Evolutionary conservation across 305 asterid genomes (phyloP).

Genomic region (Fraxinus dipetala): DNA sequence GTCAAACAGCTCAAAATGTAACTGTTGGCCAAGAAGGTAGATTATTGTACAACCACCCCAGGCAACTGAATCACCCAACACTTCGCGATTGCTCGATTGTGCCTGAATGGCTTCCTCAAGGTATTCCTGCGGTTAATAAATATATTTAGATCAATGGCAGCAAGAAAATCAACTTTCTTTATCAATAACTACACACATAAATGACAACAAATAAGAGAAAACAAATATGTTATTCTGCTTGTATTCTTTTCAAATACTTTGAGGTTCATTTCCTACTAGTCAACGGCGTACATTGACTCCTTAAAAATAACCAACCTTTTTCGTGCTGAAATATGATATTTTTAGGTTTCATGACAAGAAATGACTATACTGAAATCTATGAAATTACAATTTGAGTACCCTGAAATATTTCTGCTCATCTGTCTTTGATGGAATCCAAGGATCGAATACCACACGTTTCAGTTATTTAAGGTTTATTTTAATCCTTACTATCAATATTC

Average conservation of each 20-base stretch:
- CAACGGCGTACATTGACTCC: neutral
- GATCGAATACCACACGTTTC: neutral
- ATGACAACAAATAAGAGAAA: neutral
- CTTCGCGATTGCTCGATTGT: conserved; percentile 63
- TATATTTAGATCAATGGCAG: neutral
- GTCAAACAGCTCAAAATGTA: conserved; percentile 91
- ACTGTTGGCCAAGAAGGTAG: conserved; percentile 91
- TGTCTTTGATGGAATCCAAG: neutral
- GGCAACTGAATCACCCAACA: conserved; percentile 90
- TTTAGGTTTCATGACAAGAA: neutral
- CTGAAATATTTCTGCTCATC: neutral
- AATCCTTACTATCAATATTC: neutral
- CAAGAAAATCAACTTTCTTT: neutral
- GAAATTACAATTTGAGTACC: neutral
- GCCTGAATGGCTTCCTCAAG: conserved; percentile 63
- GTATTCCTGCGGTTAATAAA: conserved; percentile 57
- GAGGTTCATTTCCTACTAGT: neutral
- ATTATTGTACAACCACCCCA: conserved; percentile 99
- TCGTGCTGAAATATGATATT: neutral
- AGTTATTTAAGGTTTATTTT: neutral
- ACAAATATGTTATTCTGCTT: neutral
- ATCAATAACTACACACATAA: neutral
- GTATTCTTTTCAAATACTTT: neutral
- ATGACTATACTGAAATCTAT: neutral
- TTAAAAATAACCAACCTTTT: neutral